Conservation (phyloP, 139 green algal species). For the Closterium sp. region DNA sequence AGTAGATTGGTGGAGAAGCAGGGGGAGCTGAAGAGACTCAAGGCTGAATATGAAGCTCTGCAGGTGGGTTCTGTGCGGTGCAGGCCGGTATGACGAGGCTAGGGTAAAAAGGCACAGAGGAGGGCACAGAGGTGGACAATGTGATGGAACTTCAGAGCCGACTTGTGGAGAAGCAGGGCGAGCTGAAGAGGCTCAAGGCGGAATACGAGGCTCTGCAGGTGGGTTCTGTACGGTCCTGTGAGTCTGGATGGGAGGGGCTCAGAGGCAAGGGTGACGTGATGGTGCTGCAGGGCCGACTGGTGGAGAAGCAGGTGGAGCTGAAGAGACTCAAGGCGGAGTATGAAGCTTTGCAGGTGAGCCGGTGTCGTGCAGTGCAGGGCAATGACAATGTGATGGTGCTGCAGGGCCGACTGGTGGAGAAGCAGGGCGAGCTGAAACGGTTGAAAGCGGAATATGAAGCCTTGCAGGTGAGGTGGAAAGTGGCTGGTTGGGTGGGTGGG, state of each 20-base stretch:
- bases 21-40: not conserved
- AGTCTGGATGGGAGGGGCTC: too few relatives aligned
- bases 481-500: too few relatives aligned
- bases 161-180: not conserved
- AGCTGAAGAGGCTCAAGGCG: not conserved
- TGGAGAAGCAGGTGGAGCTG: not conserved
- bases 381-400: not conserved
- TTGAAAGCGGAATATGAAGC: not conserved
- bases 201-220: not conserved
- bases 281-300: not conserved
- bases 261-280: not conserved
- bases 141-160: not conserved
- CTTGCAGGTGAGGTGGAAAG: not conserved
- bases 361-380: too few relatives aligned
- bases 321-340: not conserved
- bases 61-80: not conserved
- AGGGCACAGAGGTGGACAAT: not conserved
- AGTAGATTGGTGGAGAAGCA: not conserved
- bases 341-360: not conserved
- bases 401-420: not conserved
- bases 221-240: too few relatives aligned
- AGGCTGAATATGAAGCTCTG: not conserved
- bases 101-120: too few relatives aligned
- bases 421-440: not conserved
- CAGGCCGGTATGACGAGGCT: too few relatives aligned